Percentiles rank a stretch among this genome's conserved stretches.
phyloP scores from a whole-genome alignment of 2,329 filamentous ascomycete species.

The Emmonsia crescens region DNA sequence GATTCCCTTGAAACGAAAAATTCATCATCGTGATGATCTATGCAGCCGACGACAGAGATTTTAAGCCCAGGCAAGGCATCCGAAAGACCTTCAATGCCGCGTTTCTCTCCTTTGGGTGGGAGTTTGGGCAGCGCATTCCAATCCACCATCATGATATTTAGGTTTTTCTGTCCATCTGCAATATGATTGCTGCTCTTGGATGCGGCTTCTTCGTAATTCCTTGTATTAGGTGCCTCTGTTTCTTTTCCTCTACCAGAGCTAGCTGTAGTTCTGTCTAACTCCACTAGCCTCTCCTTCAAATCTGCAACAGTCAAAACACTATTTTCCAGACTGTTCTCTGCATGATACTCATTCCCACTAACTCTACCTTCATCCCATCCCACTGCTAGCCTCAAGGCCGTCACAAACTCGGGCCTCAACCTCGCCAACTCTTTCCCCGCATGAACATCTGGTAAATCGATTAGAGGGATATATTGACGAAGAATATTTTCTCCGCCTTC shows the following conservation, averaged over 20 bases:
- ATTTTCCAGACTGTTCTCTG: conserved; percentile 20
- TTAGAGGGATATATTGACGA: conserved; percentile 44
- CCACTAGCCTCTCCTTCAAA: conserved; percentile 19
- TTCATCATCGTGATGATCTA: conserved; percentile 56
- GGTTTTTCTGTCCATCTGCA: neutral
- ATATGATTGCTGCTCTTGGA: neutral
- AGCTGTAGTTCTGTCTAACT: neutral
- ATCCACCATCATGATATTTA: conserved; percentile 31
- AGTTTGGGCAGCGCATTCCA: conserved; percentile 34
- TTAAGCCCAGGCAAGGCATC: conserved; percentile 15
- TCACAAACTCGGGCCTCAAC: conserved; percentile 49
- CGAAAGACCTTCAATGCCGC: conserved; percentile 39
- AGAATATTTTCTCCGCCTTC: neutral
- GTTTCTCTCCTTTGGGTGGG: conserved; percentile 22
- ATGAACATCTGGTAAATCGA: conserved; percentile 43
- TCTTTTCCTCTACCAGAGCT: neutral
- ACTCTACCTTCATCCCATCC: conserved; percentile 3
- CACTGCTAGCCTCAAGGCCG: conserved; percentile 43
- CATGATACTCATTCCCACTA: neutral
- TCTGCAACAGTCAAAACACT: conserved; percentile 33
- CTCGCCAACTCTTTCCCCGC: conserved; percentile 39
- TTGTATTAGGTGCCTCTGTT: neutral
- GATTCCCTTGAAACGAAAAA: conserved; percentile 34
- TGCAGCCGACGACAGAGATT: conserved; percentile 41
- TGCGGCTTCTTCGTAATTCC: neutral